Evolutionary conservation across 169 alveolate genomes (phyloP).

Genomic region (Babesia bigemina): DNA sequence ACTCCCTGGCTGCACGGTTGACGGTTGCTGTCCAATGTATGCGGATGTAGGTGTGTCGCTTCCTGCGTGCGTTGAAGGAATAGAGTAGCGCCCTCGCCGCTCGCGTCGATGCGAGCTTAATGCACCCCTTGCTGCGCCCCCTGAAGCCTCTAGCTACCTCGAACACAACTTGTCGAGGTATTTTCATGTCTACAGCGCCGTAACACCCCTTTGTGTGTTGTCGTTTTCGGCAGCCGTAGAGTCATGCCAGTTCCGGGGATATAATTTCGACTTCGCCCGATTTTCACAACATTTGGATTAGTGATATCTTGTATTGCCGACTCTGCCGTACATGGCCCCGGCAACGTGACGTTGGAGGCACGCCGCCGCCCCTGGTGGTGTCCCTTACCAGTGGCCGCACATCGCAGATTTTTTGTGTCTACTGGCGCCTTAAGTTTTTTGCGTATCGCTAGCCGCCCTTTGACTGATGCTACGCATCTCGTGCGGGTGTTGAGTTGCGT

Average conservation of each 20-base stretch:
- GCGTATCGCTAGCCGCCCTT: no score
- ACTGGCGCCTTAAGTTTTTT: no score
- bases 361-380: no score
- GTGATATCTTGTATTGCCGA: no score
- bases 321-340: no score
- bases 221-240: not conserved
- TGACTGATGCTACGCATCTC: no score
- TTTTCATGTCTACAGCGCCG: constrained; percentile 62
- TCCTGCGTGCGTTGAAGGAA: constrained; percentile 68
- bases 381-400: no score
- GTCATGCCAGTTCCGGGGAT: not conserved
- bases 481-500: no score
- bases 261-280: not conserved
- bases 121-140: constrained; percentile 78
- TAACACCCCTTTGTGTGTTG: not conserved
- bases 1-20: constrained; percentile 78
- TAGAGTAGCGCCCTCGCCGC: constrained; percentile 77
- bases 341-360: no score
- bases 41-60: constrained; percentile 52
- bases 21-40: constrained; percentile 80
- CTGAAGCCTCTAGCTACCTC: constrained; percentile 79
- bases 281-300: no score
- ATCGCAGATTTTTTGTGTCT: no score
- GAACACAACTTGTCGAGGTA: constrained; percentile 77
- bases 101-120: constrained; percentile 75